These are phyloP conservation scores for Suillus subaureus DNA, from an alignment of 768 basidiomycete species.

Conservation along the genomic window DNA sequence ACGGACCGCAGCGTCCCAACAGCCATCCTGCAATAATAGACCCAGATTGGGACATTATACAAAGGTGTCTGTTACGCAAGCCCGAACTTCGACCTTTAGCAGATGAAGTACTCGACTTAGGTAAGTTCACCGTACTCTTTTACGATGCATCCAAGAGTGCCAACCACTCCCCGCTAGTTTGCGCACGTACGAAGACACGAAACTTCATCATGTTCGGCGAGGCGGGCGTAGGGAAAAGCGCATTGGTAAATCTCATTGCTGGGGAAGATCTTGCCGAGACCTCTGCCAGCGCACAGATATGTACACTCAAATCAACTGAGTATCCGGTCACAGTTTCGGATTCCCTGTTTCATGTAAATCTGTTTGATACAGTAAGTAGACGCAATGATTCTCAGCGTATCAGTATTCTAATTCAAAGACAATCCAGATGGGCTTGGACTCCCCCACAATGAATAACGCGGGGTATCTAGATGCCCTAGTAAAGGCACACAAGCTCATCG, in stretches of 20 bases:
- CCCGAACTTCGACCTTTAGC: not conserved
- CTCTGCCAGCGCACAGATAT: too few relatives aligned
- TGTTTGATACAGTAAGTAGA: too few relatives aligned
- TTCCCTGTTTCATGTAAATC: too few relatives aligned
- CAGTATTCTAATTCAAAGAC: too few relatives aligned
- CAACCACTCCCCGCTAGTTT: not conserved
- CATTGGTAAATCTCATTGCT: not conserved
- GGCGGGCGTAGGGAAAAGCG: not conserved
- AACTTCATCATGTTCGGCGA: not conserved
- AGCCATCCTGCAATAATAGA: not conserved
- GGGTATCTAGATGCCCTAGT: constrained; percentile 28
- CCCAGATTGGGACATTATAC: not conserved
- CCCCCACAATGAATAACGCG: constrained; percentile 24
- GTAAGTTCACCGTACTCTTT: not conserved
- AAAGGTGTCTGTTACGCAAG: not conserved
- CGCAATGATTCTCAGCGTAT: too few relatives aligned
- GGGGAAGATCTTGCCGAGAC: not conserved
- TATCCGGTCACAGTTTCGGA: too few relatives aligned
- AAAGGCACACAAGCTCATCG: constrained; percentile 35
- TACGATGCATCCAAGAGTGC: not conserved
- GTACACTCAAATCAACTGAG: too few relatives aligned
- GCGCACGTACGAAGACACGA: too few relatives aligned
- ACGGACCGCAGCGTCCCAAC: not conserved
- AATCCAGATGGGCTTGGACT: constrained; percentile 25
- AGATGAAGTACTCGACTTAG: not conserved